Conservation (phyloP, 441 rosid genomes). For the Jatropha podagrica region DNA sequence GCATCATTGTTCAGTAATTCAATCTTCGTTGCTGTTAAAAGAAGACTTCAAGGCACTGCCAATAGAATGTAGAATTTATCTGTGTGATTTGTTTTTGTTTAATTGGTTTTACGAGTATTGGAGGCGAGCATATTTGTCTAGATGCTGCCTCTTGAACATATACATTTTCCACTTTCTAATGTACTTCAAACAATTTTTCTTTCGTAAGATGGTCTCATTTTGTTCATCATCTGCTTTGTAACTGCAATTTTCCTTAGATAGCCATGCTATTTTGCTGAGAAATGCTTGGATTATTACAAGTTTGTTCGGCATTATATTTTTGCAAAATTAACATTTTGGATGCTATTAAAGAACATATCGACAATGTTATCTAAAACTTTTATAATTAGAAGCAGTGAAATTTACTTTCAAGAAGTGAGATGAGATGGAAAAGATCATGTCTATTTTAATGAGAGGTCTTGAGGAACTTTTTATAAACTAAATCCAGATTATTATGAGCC, state of each 20-base stretch:
- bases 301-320: no score
- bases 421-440: no score
- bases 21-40: background rate
- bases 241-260: background rate
- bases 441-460: no score
- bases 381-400: no score
- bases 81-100: background rate
- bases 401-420: no score
- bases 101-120: background rate
- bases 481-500: no score
- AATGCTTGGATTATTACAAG: no score
- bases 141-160: background rate
- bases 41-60: constrained; percentile 8
- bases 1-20: constrained; percentile 8
- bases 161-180: background rate
- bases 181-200: constrained; percentile 4
- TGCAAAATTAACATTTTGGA: no score
- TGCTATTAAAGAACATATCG: no score
- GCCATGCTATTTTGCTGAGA: background rate
- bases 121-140: constrained; percentile 11
- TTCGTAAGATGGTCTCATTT: background rate
- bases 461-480: no score
- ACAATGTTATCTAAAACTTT: no score
- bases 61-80: constrained; percentile 1
- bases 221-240: background rate